phyloP scores from a whole-genome alignment of 1,284 basidiomycete species.

The Rhodotorula sp. region DNA sequence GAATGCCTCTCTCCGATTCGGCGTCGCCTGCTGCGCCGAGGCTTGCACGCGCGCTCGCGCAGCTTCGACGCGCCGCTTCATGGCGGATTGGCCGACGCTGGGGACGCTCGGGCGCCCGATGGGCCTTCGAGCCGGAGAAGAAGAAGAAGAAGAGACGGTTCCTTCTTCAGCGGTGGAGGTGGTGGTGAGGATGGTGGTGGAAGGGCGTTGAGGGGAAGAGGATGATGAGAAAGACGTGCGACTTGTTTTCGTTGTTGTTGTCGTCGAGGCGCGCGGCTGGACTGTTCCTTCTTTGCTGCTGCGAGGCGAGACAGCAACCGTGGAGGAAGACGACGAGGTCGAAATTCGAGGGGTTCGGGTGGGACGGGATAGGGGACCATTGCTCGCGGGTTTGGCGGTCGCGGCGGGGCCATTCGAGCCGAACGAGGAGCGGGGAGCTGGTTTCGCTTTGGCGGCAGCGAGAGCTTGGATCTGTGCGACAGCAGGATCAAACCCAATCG shows the following conservation, averaged over 20 bases:
- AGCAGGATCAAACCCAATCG: not conserved
- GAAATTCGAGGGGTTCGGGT: too few species aligned
- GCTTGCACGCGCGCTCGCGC: constrained; percentile 1
- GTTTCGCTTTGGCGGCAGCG: not conserved
- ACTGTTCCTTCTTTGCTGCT: too few species aligned
- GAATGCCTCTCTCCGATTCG: not conserved
- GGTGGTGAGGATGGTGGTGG: not conserved
- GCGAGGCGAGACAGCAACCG: too few species aligned
- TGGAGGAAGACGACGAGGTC: too few species aligned
- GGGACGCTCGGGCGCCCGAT: constrained; percentile 4
- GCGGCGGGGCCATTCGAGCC: not conserved
- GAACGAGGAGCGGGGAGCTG: not conserved
- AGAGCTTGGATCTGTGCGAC: not conserved
- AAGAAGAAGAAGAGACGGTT: not conserved
- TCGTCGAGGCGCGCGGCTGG: too few species aligned
- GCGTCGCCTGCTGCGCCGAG: constrained; percentile 3
- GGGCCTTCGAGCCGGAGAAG: constrained; percentile 5
- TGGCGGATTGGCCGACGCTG: not conserved
- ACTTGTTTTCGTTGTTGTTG: too few species aligned
- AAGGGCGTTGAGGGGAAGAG: not conserved
- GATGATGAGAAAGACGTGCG: too few species aligned
- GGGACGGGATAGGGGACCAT: too few species aligned
- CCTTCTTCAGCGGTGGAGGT: not conserved
- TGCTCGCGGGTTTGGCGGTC: not conserved
- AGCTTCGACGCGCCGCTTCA: not conserved